Base-by-base conservation (phyloP, 495 filamentous ascomycete species). In the Sporormia fimetaria region DNA sequence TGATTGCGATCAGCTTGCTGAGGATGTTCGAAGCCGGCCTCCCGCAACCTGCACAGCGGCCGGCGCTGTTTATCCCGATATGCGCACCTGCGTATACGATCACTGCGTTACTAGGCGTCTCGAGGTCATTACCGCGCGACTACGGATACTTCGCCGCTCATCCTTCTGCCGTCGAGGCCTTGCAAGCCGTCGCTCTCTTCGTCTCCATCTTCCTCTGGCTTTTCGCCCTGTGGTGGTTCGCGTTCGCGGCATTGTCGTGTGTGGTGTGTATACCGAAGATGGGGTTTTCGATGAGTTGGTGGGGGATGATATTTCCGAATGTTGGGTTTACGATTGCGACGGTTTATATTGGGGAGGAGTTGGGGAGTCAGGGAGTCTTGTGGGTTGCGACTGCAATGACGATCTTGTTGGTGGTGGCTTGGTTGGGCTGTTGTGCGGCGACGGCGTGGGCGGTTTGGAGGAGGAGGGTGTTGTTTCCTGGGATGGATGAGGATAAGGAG, bases 21-120 rank as follows among this genome's bases (percentile, higher is more conserved):
- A 60, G 75, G 0, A 52, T 81, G 20, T 76, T 80, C 63, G 65
- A 70, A 34, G 68, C 63, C 14, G 77, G 76, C 0, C 61, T 80
- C 6, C 56, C 75, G 37, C n/a, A 57, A 44, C 56, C 69, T 46
- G 55, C 20, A 25, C 12, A 37, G 1, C 55, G 76, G 27, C 72
- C 77, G 0, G 76, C 69, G 2, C 79, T 84, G 74, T 82, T 82
- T 56, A 81, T 84, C 42, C 75, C 75, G 4, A 76, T 82, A 4
- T 78, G 49, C 1, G 8, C 25, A 72, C 0, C 78, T 0, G 66
- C 70, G 1, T 86, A 81, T 59, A 83, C 78, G 2, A 71, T 68
- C n/a, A 61, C 79, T 1, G 78, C 78, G 3, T 59, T 84, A 7
- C 68, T 84, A 25, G 67, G 67, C 14, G 73, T 81, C 63, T 70